Percentiles rank a stretch among this genome's conserved stretches.
phyloP scores from a whole-genome alignment of 2,329 filamentous ascomycete species.

The Colletotrichum nymphaeae region DNA sequence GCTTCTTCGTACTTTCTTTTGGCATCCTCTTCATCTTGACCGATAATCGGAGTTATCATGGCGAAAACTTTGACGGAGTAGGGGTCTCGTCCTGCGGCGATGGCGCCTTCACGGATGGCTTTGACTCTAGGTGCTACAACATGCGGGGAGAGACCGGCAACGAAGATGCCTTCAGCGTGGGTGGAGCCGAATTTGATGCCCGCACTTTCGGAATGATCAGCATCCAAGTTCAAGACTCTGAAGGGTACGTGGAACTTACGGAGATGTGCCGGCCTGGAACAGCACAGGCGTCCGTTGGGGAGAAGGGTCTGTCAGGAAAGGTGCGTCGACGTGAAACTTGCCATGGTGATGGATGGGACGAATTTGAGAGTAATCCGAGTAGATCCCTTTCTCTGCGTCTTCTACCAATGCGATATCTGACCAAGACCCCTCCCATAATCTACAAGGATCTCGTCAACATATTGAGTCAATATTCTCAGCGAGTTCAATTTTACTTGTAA shows the following conservation, averaged over 20 bases:
- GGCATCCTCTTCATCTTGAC: conserved; percentile 63
- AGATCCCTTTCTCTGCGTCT: conserved; percentile 10
- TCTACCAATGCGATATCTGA: conserved; percentile 13
- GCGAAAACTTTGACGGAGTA: conserved; percentile 66
- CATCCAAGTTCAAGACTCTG: neutral
- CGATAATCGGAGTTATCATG: conserved; percentile 61
- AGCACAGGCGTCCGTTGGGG: conserved; percentile 67
- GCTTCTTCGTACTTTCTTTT: conserved; percentile 61
- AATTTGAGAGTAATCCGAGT: conserved; percentile 20
- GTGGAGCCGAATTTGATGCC: conserved; percentile 66
- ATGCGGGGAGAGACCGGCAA: conserved; percentile 62
- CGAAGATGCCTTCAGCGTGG: conserved; percentile 71
- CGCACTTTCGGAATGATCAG: conserved; percentile 46
- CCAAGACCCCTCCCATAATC: conserved; percentile 26
- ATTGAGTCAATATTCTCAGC: too few relatives aligned
- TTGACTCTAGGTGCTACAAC: conserved; percentile 62
- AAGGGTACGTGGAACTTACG: neutral
- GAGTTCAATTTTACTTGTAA: conserved; percentile 58
- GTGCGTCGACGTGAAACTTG: conserved; percentile 21
- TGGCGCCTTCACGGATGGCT: conserved; percentile 63
- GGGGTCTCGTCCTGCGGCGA: conserved; percentile 64
- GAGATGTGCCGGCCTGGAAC: conserved; percentile 69
- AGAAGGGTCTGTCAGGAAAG: conserved; percentile 54
- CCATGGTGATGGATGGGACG: conserved; percentile 20
- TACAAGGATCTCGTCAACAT: neutral